Percentiles rank a stretch among this genome's conserved stretches.
These are phyloP conservation scores for Glycine soja DNA, from an alignment of 306 rosid species.

Conservation along the genomic window DNA sequence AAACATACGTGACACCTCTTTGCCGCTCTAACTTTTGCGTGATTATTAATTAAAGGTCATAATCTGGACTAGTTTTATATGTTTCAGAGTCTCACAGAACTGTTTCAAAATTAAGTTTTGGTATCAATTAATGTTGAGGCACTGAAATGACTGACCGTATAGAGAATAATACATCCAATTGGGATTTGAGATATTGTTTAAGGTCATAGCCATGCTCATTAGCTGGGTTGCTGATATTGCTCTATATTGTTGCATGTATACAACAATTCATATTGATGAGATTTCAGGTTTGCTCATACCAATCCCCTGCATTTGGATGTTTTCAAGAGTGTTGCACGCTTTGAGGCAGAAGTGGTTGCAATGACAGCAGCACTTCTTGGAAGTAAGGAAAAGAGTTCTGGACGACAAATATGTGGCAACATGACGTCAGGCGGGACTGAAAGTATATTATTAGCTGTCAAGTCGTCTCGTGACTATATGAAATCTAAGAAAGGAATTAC, in stretches of 20 bases:
- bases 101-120: constrained; percentile 19
- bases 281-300: constrained; percentile 95
- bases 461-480: constrained; percentile 95
- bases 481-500: constrained; percentile 78
- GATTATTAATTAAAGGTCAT: neutral
- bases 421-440: constrained; percentile 99
- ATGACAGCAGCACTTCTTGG: constrained; percentile 95
- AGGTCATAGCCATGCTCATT: constrained; percentile 34
- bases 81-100: constrained; percentile 20
- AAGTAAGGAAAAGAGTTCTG: constrained; percentile 77
- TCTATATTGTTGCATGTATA: constrained; percentile 23
- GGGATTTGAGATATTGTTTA: constrained; percentile 23
- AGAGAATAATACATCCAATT: neutral
- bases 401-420: constrained; percentile 93
- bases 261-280: constrained; percentile 38
- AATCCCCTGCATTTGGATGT: constrained; percentile 97
- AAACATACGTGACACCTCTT: constrained; percentile 20
- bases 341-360: constrained; percentile 95
- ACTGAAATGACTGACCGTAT: neutral
- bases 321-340: constrained; percentile 79
- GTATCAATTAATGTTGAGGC: constrained; percentile 34
- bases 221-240: constrained; percentile 3
- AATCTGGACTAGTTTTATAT: constrained; percentile 9
- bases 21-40: constrained; percentile 17
- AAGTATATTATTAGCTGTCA: constrained; percentile 90